Percentiles rank a stretch among this genome's conserved stretches.
phyloP scores from a whole-genome alignment of 2,329 filamentous ascomycete species.

The Paracoccidioides lutzii region DNA sequence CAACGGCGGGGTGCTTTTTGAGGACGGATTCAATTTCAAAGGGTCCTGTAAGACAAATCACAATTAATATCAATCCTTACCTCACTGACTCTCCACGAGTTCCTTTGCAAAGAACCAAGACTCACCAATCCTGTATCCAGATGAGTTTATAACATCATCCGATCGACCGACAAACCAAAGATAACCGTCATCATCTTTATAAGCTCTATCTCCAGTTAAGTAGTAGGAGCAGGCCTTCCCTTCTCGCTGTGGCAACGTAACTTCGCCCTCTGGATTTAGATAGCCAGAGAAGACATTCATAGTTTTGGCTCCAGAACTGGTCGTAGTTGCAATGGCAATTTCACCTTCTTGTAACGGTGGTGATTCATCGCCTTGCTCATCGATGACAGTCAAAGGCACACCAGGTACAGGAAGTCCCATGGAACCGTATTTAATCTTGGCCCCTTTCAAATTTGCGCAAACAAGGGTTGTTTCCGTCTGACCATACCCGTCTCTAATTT shows the following conservation, averaged over 20 bases:
- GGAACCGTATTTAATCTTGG: conserved; percentile 23
- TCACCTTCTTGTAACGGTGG: conserved; percentile 24
- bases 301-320: conserved; percentile 4
- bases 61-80: neutral
- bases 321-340: conserved; percentile 20
- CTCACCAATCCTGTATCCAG: conserved; percentile 26
- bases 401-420: conserved; percentile 30
- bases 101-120: neutral
- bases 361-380: conserved; percentile 19
- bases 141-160: conserved; percentile 31
- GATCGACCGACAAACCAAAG: conserved; percentile 25
- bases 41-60: conserved; percentile 16
- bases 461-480: conserved; percentile 31
- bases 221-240: conserved; percentile 17
- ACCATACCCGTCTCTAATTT: conserved; percentile 31
- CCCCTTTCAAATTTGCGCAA: conserved; percentile 28
- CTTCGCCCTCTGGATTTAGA: conserved; percentile 2
- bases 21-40: conserved; percentile 33
- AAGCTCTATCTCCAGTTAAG: conserved; percentile 27
- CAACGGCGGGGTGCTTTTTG: conserved; percentile 27
- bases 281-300: conserved; percentile 8
- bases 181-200: conserved; percentile 22
- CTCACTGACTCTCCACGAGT: too few species aligned
- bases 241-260: conserved; percentile 5
- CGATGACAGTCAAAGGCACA: conserved; percentile 24